Base-by-base conservation (phyloP, 768 basidiomycete genomes). In the Hygrophorus russula region DNA sequence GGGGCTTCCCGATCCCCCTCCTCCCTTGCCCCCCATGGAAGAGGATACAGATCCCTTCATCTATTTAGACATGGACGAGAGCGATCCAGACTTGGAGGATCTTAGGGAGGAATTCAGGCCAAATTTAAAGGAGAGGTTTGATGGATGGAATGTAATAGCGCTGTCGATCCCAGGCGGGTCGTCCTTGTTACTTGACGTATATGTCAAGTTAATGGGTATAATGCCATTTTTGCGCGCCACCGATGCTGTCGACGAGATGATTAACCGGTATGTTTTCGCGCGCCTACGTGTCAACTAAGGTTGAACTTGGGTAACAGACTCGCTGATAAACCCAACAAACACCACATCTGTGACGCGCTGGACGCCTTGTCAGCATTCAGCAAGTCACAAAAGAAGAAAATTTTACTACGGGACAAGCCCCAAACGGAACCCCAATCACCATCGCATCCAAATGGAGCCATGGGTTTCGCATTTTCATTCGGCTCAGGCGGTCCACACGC, bases 211-310 rank as follows among this genome's bases (percentile, higher is more conserved):
- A 9, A 27, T 74, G 10, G 64, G 65, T 31, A 50, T 67, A 38
- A 78, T 84, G 78, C 78, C 80, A 1, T 82, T 69, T 51, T 49
- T 83, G 37, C 58, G 62, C 8, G 69, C 59, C 5, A 40, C 46
- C 1, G 81, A 82, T 46, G 55, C 78, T 9, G 67, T 73, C 0
- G 69, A 69, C 12, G 77, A 76, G 53, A 77, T 84, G 74, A 55
- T 68, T 1, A 49, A 47, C 32, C 66, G 72, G 80, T 78, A 40
- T 18, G 69, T 59, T 11, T 41, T 20, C 12, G 35, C 29, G 24
- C 24, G 12, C 10, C 28, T 13, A 12, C 36, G 34, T 42, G 12
- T 40, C 36, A 36, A 40, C 18, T 9, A 3, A 7, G 40, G 33
- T 12, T 36, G 24, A 24, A 7, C 24, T 27, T 11, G 10, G 34